These are phyloP conservation scores for Calonectria naviculata DNA, from an alignment of 2,329 filamentous ascomycete genomes.

Conservation along the genomic window DNA sequence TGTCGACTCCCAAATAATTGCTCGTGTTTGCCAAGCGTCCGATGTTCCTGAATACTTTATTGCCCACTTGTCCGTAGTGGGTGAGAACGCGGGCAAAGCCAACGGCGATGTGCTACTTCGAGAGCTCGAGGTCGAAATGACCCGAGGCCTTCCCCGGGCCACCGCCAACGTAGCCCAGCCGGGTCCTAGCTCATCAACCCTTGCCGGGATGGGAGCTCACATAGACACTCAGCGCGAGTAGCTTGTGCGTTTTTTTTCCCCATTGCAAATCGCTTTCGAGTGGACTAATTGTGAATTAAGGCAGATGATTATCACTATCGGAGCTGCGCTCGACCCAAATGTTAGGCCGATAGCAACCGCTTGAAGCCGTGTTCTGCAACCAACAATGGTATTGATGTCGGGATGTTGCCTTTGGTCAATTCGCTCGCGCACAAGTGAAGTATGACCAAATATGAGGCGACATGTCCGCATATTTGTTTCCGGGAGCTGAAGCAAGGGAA, in stretches of 20 bases:
- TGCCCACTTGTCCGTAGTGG: slow-evolving; percentile 3
- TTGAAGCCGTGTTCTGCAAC: not conserved
- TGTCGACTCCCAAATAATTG: not conserved
- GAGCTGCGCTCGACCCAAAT: not conserved
- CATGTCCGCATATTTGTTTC: not conserved
- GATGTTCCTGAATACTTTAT: slow-evolving; percentile 10
- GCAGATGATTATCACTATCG: not conserved
- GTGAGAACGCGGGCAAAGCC: not conserved
- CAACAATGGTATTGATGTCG: not conserved
- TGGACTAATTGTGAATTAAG: not conserved
- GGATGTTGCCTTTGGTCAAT: not conserved
- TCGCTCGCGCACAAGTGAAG: not conserved
- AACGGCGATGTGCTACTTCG: not conserved
- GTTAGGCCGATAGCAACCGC: not conserved
- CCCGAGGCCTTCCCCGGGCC: not conserved
- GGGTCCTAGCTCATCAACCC: no score
- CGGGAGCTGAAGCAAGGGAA: no score
- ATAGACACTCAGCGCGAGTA: not conserved
- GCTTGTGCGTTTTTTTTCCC: not conserved
- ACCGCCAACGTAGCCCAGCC: not conserved
- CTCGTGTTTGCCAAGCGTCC: not conserved
- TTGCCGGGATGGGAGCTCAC: not conserved
- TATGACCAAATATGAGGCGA: not conserved
- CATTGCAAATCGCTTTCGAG: no score
- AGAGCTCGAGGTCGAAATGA: slow-evolving; percentile 2